Evolutionary conservation across 2,329 filamentous ascomycete species (phyloP), one percentile per base, ranked within the genome.

Genomic region (Arthrinium puccinioides): DNA sequence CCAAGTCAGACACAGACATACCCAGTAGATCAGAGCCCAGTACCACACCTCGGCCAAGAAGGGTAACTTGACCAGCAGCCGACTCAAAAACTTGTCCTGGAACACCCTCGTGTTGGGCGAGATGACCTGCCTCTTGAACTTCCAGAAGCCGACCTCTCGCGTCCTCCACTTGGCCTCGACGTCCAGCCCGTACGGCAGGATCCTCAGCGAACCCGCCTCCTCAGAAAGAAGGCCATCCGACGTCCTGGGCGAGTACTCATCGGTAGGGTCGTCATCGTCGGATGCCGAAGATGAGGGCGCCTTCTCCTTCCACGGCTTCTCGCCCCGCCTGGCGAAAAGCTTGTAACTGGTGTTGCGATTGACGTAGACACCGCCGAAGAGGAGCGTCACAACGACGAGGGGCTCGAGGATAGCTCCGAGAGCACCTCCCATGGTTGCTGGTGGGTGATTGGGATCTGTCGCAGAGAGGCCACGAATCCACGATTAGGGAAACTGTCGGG

Each of bases 1-100:
- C 19, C 1, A 24, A 23, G 14, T 27, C 7, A 16, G 13, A 6
- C 25, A 27, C 4, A 11, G 18, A 11, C 72, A 49, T 70, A 85
- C 82, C 81, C 82, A 87, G 62, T 87, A 87, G 35, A 87, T 79
- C 44, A 85, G 61, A 3, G 78, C 76, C 82, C 82, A 87, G 50
- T 87, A 87, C 81, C 82, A 87, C 27, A 75, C 80, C 58, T 87
- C 84, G 2, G 79, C 78, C 20, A 87, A 57, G 53, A 87, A 87
- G 1, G 84, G 83, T 46, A 84, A 76, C 51, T 75, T 80, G 40
- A 68, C 68, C 11, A 87, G 67, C 24, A 87, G 47, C 5, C 81
- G 69, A 53, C 78, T 83, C 35, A 84, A 62, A 10, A 81, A 59
- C 32, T 74, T 71, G 43, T 74, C 68, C 44, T 71, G 67, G 50